These are phyloP conservation scores for Alternaria triticina DNA, from an alignment of 2,329 filamentous ascomycete genomes.

Conservation along the genomic window DNA sequence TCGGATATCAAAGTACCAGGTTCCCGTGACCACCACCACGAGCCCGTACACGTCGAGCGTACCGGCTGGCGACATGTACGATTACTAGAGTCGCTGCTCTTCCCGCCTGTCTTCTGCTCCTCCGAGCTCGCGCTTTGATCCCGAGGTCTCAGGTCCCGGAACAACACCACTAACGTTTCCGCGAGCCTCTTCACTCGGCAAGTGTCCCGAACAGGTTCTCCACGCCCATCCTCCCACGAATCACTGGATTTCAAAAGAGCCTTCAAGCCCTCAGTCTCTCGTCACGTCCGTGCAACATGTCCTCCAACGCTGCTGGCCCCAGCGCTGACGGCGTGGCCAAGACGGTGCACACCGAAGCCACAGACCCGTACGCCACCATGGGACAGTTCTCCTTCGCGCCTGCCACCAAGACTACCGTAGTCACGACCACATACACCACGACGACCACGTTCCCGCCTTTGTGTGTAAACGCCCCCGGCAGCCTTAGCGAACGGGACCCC, in stretches of 20 bases:
- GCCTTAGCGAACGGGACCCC: slow-evolving; percentile 75
- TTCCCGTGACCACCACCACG: not conserved
- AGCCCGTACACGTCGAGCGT: slow-evolving; percentile 8
- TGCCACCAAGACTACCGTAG: slow-evolving; percentile 69
- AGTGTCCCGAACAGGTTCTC: not conserved
- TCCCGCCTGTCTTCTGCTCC: slow-evolving; percentile 10
- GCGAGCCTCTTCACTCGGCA: slow-evolving; percentile 6
- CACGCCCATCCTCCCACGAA: not conserved
- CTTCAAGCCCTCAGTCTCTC: not conserved
- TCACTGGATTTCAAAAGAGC: not conserved
- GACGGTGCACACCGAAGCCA: slow-evolving; percentile 29
- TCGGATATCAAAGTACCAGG: not conserved
- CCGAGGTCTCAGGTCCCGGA: slow-evolving; percentile 9
- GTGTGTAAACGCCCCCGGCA: slow-evolving; percentile 74
- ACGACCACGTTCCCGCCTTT: slow-evolving; percentile 84
- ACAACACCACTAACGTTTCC: slow-evolving; percentile 11
- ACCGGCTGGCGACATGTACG: slow-evolving; percentile 18
- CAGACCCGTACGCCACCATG: slow-evolving; percentile 53
- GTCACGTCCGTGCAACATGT: slow-evolving; percentile 32
- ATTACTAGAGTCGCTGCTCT: slow-evolving; percentile 3
- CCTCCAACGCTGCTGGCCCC: slow-evolving; percentile 31
- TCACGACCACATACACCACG: slow-evolving; percentile 92
- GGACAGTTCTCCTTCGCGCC: slow-evolving; percentile 68
- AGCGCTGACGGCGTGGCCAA: slow-evolving; percentile 34
- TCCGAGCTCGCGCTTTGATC: slow-evolving; percentile 16